Base-by-base conservation (phyloP, 2,329 filamentous ascomycete species). In the Malbranchea cinnamomea region DNA sequence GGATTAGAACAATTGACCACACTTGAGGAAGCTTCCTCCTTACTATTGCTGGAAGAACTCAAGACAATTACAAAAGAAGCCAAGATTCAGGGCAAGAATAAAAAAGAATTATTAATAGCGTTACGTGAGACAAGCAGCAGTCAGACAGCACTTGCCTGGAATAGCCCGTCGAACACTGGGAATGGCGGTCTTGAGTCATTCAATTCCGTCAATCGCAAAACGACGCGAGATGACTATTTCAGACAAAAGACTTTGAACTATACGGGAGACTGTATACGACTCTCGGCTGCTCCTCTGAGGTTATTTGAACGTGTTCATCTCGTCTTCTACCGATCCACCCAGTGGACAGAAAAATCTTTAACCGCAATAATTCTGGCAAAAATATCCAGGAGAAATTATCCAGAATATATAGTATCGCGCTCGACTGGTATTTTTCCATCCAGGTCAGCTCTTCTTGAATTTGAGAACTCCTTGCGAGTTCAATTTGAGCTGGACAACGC, bases 331-430 rank as follows among this genome's bases (percentile, higher is more conserved):
- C 70, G 87, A 35, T 94, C 85, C 6, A 91, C 83, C 0, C 81
- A 93, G 50, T 98, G 89, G 89, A 92, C 85, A 0, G 87, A 95
- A 45, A 95, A 93, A 52, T 94, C 87, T 1, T 61, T 98, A 9
- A 95, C 83, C 2, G 87, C 85, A 0, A 87, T 95, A 31, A 93
- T 98, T 25, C 66, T 98, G 4, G 82, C 89, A 5, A 85, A 87
- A 39, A 92, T 92, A 34, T 81, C 85, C 2, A 70, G 74, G 24
- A 69, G 82, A 20, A 89, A 85, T 48, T 98, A 94, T 40, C 85
- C 87, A 0, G 64, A 78, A 3, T 98, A 93, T 46, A 70, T 95
- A 13, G 85, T 95, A 4, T 92, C 79, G 36, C 73, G 89, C 19
- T 92, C 84, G 0, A 71, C 77, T 15, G 91, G 83, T 34, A 92